phyloP scores from a whole-genome alignment of 1,284 basidiomycete genomes.

The Boletellus deceptivus region DNA sequence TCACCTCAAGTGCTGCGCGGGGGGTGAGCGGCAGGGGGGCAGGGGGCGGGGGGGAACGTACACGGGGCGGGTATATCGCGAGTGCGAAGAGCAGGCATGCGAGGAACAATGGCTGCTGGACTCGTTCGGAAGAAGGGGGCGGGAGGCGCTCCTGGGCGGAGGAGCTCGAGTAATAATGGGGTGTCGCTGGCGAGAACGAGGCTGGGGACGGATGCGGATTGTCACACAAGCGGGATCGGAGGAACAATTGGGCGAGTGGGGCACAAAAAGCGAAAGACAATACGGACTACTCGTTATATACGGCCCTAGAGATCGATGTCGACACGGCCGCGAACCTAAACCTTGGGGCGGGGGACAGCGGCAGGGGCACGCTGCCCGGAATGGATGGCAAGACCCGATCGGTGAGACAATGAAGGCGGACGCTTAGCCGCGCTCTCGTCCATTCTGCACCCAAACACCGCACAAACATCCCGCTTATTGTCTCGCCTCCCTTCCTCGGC shows the following conservation, averaged over 20 bases:
- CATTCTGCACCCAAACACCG: conserved; percentile 44
- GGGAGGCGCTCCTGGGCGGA: no score
- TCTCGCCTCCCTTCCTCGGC: conserved; percentile 21
- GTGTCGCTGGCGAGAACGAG: no score
- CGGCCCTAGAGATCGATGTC: conserved; percentile 27
- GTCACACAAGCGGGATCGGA: conserved; percentile 42
- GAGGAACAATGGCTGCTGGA: conserved; percentile 27
- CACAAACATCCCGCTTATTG: conserved; percentile 44
- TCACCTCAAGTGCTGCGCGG: conserved; percentile 67
- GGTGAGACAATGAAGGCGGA: conserved; percentile 35
- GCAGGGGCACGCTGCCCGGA: conserved; percentile 23
- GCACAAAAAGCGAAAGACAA: conserved; percentile 57
- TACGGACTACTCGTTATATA: conserved; percentile 62
- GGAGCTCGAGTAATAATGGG: no score
- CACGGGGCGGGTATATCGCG: conserved; percentile 65
- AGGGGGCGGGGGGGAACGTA: conserved; percentile 35
- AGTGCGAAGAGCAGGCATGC: conserved; percentile 73
- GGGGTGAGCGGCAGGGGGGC: conserved; percentile 27
- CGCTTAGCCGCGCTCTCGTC: conserved; percentile 13
- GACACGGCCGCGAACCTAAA: conserved; percentile 25
- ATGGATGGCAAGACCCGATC: conserved; percentile 24
- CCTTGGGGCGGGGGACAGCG: conserved; percentile 16
- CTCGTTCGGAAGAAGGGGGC: neutral
- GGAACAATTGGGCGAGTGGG: conserved; percentile 63
- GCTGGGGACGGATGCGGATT: conserved; percentile 38